Percentiles rank a stretch among this genome's conserved stretches.
Evolutionary conservation across 495 filamentous ascomycete genomes (phyloP).

Genomic region (Bathelium albidoporum): DNA sequence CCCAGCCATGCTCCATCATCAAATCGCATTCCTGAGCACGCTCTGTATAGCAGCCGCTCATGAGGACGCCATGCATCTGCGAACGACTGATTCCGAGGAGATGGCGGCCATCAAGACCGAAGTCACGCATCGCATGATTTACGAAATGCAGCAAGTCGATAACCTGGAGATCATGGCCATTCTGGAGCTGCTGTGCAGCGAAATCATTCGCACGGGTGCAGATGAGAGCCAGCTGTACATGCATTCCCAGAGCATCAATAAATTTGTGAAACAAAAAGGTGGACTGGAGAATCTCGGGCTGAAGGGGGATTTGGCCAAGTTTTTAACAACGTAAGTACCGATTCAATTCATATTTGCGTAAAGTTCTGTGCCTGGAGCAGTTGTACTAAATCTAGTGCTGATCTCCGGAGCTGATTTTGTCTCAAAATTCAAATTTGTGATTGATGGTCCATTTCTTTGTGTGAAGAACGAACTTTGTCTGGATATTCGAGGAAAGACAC

Average conservation of each 20-base stretch:
- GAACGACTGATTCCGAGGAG: not conserved
- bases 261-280: constrained; percentile 23
- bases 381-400: not conserved
- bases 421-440: not conserved
- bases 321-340: constrained; percentile 13
- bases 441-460: not conserved
- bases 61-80: constrained; percentile 20
- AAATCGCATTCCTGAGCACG: constrained; percentile 29
- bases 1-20: constrained; percentile 23
- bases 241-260: constrained; percentile 21
- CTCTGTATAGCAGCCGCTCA: constrained; percentile 27
- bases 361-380: not conserved
- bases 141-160: not conserved
- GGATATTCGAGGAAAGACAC: constrained; percentile 7
- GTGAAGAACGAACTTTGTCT: not conserved
- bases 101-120: constrained; percentile 2
- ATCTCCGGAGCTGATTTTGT: not conserved
- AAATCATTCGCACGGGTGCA: constrained; percentile 19
- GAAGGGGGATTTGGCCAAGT: constrained; percentile 10
- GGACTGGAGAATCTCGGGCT: constrained; percentile 16
- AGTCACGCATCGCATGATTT: not conserved
- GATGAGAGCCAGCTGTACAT: constrained; percentile 18
- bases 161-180: constrained; percentile 22
- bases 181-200: constrained; percentile 25
- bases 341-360: not conserved